A percentile compares a stretch with the other conserved stretches of the same genome.
Conservation (phyloP, 805 yeast genomes). For the Candida germanica region DNA sequence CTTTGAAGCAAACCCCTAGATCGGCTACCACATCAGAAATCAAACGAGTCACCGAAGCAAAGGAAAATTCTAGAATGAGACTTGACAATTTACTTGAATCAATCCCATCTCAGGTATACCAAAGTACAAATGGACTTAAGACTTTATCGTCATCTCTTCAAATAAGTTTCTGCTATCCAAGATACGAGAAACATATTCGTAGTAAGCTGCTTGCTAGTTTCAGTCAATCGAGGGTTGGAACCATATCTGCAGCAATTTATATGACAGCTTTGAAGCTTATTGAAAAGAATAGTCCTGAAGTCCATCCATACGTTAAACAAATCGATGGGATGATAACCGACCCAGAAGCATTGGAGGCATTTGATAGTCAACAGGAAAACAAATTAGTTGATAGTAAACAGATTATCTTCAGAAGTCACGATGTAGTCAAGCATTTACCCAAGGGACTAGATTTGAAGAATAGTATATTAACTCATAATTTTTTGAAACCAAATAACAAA, state of each 20-base stretch:
- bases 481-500: slow-evolving; percentile 32
- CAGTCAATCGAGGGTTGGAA: slow-evolving; percentile 68
- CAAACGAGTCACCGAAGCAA: slow-evolving; percentile 54
- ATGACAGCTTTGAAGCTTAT: slow-evolving; percentile 51
- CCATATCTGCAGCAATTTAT: slow-evolving; percentile 63
- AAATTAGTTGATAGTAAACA: slow-evolving; percentile 30
- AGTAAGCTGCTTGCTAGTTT: slow-evolving; percentile 59
- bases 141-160: slow-evolving; percentile 50
- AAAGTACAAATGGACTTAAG: slow-evolving; percentile 30
- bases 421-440: slow-evolving; percentile 35
- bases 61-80: slow-evolving; percentile 46
- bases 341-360: slow-evolving; percentile 36
- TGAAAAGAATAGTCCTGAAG: slow-evolving; percentile 53
- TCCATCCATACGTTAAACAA: slow-evolving; percentile 36
- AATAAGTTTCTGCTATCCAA: slow-evolving; percentile 58
- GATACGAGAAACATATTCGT: slow-evolving; percentile 68
- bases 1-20: slow-evolving; percentile 34
- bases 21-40: slow-evolving; percentile 36
- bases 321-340: slow-evolving; percentile 52
- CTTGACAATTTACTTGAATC: slow-evolving; percentile 32
- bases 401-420: slow-evolving; percentile 36
- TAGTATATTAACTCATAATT: slow-evolving; percentile 42
- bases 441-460: slow-evolving; percentile 41
- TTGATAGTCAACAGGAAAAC: slow-evolving; percentile 28
- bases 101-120: slow-evolving; percentile 23